phyloP scores from a whole-genome alignment of 2,329 filamentous ascomycete genomes.

The Ustilaginoidea virens region DNA sequence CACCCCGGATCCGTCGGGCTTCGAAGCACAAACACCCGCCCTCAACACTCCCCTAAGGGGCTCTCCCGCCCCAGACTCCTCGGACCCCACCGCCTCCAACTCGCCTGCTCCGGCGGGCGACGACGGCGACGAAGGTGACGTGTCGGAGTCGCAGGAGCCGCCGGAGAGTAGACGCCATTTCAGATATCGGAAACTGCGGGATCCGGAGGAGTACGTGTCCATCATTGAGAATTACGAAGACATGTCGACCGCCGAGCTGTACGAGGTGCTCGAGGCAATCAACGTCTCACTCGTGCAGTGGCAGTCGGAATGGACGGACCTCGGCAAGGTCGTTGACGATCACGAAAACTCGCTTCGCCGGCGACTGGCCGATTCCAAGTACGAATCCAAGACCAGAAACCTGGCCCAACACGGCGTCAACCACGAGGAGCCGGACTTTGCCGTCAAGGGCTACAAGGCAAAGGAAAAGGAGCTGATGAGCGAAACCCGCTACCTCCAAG shows the following conservation, averaged over 20 bases:
- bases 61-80: slow-evolving; percentile 23
- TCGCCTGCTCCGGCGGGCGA: slow-evolving; percentile 22
- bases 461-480: slow-evolving; percentile 25
- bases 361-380: slow-evolving; percentile 30
- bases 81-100: slow-evolving; percentile 20
- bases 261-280: slow-evolving; percentile 25
- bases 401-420: slow-evolving; percentile 22
- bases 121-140: slow-evolving; percentile 20
- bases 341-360: slow-evolving; percentile 40
- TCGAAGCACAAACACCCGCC: slow-evolving; percentile 20
- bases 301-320: slow-evolving; percentile 37
- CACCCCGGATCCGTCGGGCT: slow-evolving; percentile 12
- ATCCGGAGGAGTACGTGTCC: slow-evolving; percentile 31
- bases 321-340: slow-evolving; percentile 37
- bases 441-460: slow-evolving; percentile 36
- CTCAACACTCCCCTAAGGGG: slow-evolving; percentile 22
- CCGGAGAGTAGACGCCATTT: slow-evolving; percentile 18
- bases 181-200: slow-evolving; percentile 33
- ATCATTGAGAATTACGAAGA: slow-evolving; percentile 34
- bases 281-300: slow-evolving; percentile 32
- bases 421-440: slow-evolving; percentile 35
- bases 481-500: slow-evolving; percentile 30
- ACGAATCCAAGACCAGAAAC: slow-evolving; percentile 28
- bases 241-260: slow-evolving; percentile 30
- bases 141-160: slow-evolving; percentile 18